These are phyloP conservation scores for Phytophthora sp. DNA, from an alignment of 352 stramenopile genomes.

Conservation along the genomic window DNA sequence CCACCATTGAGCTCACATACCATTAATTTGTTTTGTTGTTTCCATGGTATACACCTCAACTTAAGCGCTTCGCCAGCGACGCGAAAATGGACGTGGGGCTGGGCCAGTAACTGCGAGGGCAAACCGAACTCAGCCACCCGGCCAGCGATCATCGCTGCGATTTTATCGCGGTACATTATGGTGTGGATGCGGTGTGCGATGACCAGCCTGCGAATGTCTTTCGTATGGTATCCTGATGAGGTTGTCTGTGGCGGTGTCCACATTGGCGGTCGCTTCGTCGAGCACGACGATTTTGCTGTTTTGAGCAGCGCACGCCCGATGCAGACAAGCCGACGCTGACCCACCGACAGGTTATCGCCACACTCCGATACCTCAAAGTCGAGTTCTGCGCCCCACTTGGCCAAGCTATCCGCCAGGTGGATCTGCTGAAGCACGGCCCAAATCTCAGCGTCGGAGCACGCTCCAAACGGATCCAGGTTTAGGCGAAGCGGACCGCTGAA, in stretches of 20 bases:
- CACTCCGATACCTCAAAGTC: slow-evolving; percentile 76
- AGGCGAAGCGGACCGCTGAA: slow-evolving; percentile 87
- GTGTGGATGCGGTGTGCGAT: slow-evolving; percentile 34
- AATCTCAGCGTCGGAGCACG: slow-evolving; percentile 70
- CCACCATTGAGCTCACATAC: no score
- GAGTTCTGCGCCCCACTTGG: slow-evolving; percentile 37
- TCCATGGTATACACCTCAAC: background rate
- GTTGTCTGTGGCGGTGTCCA: slow-evolving; percentile 26
- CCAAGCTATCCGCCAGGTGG: slow-evolving; percentile 69
- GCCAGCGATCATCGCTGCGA: slow-evolving; percentile 31
- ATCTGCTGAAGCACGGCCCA: slow-evolving; percentile 60
- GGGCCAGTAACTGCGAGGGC: slow-evolving; percentile 69
- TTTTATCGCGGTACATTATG: slow-evolving; percentile 28
- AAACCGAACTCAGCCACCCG: slow-evolving; percentile 91
- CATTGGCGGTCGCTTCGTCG: slow-evolving; percentile 94
- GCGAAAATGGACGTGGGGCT: background rate
- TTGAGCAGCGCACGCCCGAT: slow-evolving; percentile 94
- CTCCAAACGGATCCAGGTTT: slow-evolving; percentile 91
- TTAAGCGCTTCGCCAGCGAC: background rate
- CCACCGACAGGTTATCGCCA: slow-evolving; percentile 52
- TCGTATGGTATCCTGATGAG: slow-evolving; percentile 76
- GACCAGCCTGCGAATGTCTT: slow-evolving; percentile 77
- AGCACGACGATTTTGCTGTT: slow-evolving; percentile 91
- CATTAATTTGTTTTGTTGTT: no score
- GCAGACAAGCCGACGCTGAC: slow-evolving; percentile 93